Evolutionary conservation across 2,329 filamentous ascomycete species (phyloP), one percentile per base, ranked within the genome.

Genomic region (Aspergillus sp.): DNA sequence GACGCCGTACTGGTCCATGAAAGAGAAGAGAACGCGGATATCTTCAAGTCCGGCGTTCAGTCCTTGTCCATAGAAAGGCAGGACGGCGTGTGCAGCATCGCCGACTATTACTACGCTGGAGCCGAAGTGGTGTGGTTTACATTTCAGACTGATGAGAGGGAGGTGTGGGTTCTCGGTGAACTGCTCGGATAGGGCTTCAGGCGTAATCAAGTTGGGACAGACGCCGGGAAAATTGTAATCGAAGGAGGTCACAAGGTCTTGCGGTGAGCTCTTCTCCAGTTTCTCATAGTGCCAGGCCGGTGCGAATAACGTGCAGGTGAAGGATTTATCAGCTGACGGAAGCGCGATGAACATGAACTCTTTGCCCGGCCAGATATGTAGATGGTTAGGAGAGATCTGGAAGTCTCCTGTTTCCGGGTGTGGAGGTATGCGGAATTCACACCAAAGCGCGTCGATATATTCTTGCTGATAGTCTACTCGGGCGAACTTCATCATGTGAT

Each of bases 311-410:
- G 96, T 99, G 76, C 92, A 96, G 0, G 93, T 97, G 74, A 99
- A 99, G 2, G 91, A 91, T 59, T 91, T 92, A 73, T 98, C 92
- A 76, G 91, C 75, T n/a, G 82, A 83, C 0, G 95, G 94, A 47
- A 99, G 93, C 17, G 95, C 96, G 71, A 99, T 99, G 78, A 99
- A 99, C 96, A 99, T 98, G 70, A 95, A 94, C 45, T 93, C 88
- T 69, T 88, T 89, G 32, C 91, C 92, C 0, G 95, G 95, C 95
- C 95, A 99, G 73, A 99, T 99, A 76, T 99, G 95, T 1, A 99
- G 83, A 73, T 98, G 93, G 69, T 97, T 91, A 1, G 92, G 92
- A 0, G 92, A 95, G 67, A 98, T 95, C 51, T 84, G 83, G 73
- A 96, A 98, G 49, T 82, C 79, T 21, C 81, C 81, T 25, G 72